phyloP scores from a whole-genome alignment of 805 yeast genomes.

The Candida railenensis region DNA sequence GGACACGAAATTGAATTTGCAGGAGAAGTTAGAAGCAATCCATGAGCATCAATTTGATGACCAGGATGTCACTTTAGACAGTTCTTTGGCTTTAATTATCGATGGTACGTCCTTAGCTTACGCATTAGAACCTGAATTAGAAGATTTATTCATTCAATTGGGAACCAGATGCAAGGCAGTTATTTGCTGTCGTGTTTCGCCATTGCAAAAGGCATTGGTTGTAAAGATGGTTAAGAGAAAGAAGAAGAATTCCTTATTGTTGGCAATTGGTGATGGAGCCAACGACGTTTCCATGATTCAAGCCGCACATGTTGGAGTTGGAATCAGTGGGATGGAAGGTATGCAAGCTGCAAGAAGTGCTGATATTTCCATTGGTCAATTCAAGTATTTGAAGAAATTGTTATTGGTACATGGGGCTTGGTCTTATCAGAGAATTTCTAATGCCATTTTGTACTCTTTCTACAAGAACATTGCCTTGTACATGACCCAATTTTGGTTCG shows the following conservation, averaged over 20 bases:
- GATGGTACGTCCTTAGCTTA: constrained; percentile 90
- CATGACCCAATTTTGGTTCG: constrained; percentile 99
- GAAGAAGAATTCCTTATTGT: constrained; percentile 62
- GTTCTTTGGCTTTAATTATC: constrained; percentile 83
- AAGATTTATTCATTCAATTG: constrained; percentile 71
- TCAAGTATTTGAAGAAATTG: constrained; percentile 78
- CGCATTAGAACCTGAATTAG: constrained; percentile 81
- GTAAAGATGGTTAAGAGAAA: constrained; percentile 90
- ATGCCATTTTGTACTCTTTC: constrained; percentile 90
- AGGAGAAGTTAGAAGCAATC: constrained; percentile 75
- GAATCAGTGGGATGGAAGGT: constrained; percentile 99
- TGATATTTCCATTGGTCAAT: constrained; percentile 95
- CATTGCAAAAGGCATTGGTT: constrained; percentile 93
- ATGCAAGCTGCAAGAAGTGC: constrained; percentile 99
- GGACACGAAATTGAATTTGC: constrained; percentile 71
- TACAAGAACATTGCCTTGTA: constrained; percentile 94
- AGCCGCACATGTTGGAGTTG: constrained; percentile 99
- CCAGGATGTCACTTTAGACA: constrained; percentile 55
- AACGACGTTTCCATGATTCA: constrained; percentile 99
- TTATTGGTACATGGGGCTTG: constrained; percentile 94
- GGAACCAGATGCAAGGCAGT: constrained; percentile 93
- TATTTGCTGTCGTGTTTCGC: constrained; percentile 96
- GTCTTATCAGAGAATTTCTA: constrained; percentile 94
- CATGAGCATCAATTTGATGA: constrained; percentile 61
- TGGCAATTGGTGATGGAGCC: constrained; percentile 99